Percentiles rank a stretch among this genome's conserved stretches.
phyloP scores from a whole-genome alignment of 202 grass and related monocot species.

The Brachypodium distachyon region DNA sequence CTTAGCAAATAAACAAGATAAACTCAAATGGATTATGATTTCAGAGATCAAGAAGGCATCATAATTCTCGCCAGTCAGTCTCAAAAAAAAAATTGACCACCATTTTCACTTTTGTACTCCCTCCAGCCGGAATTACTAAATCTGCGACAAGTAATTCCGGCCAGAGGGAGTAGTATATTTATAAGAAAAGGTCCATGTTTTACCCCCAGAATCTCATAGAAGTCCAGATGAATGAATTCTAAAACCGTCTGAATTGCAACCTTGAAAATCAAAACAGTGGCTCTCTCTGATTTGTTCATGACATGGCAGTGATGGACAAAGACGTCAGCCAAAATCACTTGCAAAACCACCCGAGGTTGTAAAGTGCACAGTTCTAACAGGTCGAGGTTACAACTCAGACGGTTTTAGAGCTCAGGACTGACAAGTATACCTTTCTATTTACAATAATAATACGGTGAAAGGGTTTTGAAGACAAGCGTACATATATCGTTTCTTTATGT shows the following conservation, averaged over 20 bases:
- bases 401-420: not conserved
- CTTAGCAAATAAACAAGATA: not conserved
- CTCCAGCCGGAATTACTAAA: too few relatives aligned
- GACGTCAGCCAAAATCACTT: too few relatives aligned
- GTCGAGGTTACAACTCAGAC: not conserved
- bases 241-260: not conserved
- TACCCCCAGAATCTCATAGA: not conserved
- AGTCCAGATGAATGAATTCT: not conserved
- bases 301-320: too few relatives aligned
- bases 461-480: not conserved
- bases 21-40: conserved; percentile 1
- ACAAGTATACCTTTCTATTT: not conserved
- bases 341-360: too few relatives aligned
- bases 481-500: not conserved
- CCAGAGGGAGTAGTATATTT: not conserved
- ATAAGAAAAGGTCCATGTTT: not conserved
- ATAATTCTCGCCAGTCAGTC: too few relatives aligned
- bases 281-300: too few relatives aligned
- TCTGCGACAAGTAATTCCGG: too few relatives aligned
- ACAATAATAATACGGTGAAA: not conserved
- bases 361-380: not conserved
- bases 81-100: too few relatives aligned
- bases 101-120: too few relatives aligned
- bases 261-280: not conserved
- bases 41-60: not conserved